Percentiles rank a stretch among this genome's conserved stretches.
Evolutionary conservation across 2,329 filamentous ascomycete genomes (phyloP).

Genomic region (Paracoccidioides lutzii): DNA sequence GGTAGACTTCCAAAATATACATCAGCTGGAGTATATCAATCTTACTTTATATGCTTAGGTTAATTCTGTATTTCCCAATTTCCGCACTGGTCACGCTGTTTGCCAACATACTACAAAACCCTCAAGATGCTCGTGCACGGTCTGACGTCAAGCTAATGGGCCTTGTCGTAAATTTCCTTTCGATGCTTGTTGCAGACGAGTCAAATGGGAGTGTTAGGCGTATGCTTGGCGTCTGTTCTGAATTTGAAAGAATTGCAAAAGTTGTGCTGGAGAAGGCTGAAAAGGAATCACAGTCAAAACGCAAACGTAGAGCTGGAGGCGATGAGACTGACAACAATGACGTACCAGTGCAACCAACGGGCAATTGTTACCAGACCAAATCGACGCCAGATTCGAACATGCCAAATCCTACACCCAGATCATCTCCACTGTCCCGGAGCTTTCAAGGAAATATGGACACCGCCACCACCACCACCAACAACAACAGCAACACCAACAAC

Average conservation of each 20-base stretch:
- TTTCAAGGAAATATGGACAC: background rate
- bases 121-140: constrained; percentile 72
- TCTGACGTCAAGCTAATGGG: constrained; percentile 87
- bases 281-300: constrained; percentile 63
- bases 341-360: background rate
- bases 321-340: constrained; percentile 22
- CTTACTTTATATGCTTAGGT: constrained; percentile 36
- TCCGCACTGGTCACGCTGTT: constrained; percentile 91
- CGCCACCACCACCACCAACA: background rate
- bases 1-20: constrained; percentile 25
- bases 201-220: constrained; percentile 82
- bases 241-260: constrained; percentile 88
- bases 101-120: constrained; percentile 92
- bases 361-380: background rate
- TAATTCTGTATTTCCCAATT: constrained; percentile 93
- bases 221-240: constrained; percentile 87
- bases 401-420: background rate
- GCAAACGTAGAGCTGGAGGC: constrained; percentile 70
- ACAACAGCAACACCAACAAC: background rate
- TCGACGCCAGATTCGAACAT: constrained; percentile 2
- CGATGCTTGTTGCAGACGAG: constrained; percentile 76
- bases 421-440: background rate
- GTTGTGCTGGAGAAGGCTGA: constrained; percentile 85
- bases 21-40: background rate
- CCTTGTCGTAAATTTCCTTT: constrained; percentile 81